Conservation (phyloP, 371 early-diverging fungal species). For the Zychaea mexicana region DNA sequence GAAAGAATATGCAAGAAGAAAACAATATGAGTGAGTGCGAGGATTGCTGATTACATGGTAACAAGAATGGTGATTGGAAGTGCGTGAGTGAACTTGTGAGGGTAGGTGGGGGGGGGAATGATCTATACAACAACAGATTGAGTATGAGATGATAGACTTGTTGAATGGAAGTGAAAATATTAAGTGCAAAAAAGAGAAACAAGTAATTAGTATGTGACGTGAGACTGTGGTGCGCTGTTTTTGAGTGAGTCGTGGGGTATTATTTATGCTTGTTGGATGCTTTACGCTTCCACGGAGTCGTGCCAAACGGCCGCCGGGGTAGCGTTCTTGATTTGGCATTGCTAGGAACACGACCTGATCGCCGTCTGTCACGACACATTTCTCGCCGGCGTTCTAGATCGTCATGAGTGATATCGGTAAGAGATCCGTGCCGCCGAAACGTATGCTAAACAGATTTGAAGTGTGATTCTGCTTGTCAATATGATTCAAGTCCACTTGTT, state of each 20-base stretch:
- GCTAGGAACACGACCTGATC: conserved; percentile 16
- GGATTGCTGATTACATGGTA: neutral
- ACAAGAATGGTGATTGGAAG: neutral
- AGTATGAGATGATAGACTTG: neutral
- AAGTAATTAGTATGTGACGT: neutral
- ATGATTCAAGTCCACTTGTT: too few relatives aligned
- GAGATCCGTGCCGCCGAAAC: conserved; percentile 44
- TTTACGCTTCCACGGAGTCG: conserved; percentile 3
- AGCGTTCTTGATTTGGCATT: conserved; percentile 9
- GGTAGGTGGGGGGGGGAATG: neutral
- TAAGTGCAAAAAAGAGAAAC: too few relatives aligned
- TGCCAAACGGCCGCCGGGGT: conserved; percentile 8
- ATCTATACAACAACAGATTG: conserved; percentile 5
- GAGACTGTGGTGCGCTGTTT: neutral
- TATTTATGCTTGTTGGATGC: neutral
- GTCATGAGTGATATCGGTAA: conserved; percentile 52
- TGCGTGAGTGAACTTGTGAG: neutral
- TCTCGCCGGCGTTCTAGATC: conserved; percentile 56
- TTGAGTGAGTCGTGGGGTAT: neutral
- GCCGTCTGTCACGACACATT: conserved; percentile 37
- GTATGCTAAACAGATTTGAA: conserved; percentile 23
- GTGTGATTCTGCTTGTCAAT: too few relatives aligned
- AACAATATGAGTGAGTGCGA: neutral
- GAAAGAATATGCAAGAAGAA: neutral
- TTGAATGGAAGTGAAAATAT: neutral